Base-by-base conservation (phyloP, 345 rosid genomes). In the Hirschfeldia incana region DNA sequence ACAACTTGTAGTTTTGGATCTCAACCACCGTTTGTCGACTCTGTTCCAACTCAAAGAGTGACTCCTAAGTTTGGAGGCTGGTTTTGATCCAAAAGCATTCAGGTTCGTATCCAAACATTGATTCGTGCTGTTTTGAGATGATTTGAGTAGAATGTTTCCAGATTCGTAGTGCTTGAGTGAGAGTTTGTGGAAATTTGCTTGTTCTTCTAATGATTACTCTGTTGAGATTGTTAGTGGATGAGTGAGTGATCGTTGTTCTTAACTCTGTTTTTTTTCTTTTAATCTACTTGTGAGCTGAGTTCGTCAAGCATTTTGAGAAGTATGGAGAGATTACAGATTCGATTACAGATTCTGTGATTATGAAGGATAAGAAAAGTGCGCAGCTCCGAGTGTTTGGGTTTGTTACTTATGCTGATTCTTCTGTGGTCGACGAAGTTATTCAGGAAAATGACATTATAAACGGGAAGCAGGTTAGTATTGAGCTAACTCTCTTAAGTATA, bases 311-410 rank as follows among this genome's bases (percentile, higher is more conserved):
- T 81, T 95, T 95, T 75, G 89, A 83, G 49, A 90, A 85, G 68
- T 95, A 93, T 65, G 99, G 99, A 44, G 97, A 95, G n/a, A n/a
- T n/a, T n/a, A n/a, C n/a, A n/a, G n/a, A n/a, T n/a, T n/a, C n/a
- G 80, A 93, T 95, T 60, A 91, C 92, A 9, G 99, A 95, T 82
- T 90, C 93, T 29, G 99, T 95, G 55, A 95, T 95, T 70, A 95
- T 95, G 99, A 89, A 88, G 82, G 99, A 93, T 85, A 86, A 92
- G 73, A 88, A 84, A 71, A 93, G 98, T 0, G 97, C 97, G 61
- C 90, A 83, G 73, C 99, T 98, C 15, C 89, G 99, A 66, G 99
- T 98, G 16, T 95, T 95, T 37, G 99, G 99, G 66, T 95, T 95
- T 78, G 90, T 95, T 53, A 95, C 99, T 1, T 95, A 90, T 78